Evolutionary conservation across 352 stramenopile species (phyloP).

Genomic region (Phytophthora vignae): DNA sequence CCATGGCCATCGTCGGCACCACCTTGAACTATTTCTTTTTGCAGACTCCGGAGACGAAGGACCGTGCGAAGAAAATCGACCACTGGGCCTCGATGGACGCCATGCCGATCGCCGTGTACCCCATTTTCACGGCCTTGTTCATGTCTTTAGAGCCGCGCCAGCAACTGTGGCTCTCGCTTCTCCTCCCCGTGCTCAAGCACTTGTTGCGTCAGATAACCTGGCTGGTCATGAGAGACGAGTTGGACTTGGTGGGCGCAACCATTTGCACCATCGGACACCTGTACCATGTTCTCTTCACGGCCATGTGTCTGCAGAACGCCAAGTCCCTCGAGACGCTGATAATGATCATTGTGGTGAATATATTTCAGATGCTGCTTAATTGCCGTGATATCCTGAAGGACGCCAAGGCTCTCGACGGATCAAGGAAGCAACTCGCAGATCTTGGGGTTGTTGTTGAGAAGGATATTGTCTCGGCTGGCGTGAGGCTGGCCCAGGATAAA

Average conservation of each 20-base stretch:
- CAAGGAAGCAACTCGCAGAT: background rate
- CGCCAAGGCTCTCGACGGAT: background rate
- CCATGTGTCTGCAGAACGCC: slow-evolving; percentile 48
- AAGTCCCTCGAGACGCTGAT: slow-evolving; percentile 42
- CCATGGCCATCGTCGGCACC: slow-evolving; percentile 12
- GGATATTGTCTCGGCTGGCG: background rate
- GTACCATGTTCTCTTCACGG: slow-evolving; percentile 51
- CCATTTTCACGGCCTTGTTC: slow-evolving; percentile 40
- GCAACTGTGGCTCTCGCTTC: slow-evolving; percentile 41
- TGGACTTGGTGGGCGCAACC: slow-evolving; percentile 34
- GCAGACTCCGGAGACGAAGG: slow-evolving; percentile 1
- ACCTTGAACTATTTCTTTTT: slow-evolving; percentile 6
- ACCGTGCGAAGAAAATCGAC: slow-evolving; percentile 10
- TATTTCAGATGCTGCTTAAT: slow-evolving; percentile 30
- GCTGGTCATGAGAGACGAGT: slow-evolving; percentile 12
- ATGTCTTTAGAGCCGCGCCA: slow-evolving; percentile 21
- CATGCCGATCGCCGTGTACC: slow-evolving; percentile 38
- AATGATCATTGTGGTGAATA: slow-evolving; percentile 30
- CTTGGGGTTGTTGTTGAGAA: background rate
- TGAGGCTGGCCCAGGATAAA: slow-evolving; percentile 6
- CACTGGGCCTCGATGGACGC: slow-evolving; percentile 23
- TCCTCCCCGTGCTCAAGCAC: slow-evolving; percentile 40
- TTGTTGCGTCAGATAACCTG: slow-evolving; percentile 24
- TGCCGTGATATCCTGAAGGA: slow-evolving; percentile 16
- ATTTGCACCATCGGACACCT: slow-evolving; percentile 32